phyloP scores from a whole-genome alignment of 768 basidiomycete species.

The Suillus subalutaceus region DNA sequence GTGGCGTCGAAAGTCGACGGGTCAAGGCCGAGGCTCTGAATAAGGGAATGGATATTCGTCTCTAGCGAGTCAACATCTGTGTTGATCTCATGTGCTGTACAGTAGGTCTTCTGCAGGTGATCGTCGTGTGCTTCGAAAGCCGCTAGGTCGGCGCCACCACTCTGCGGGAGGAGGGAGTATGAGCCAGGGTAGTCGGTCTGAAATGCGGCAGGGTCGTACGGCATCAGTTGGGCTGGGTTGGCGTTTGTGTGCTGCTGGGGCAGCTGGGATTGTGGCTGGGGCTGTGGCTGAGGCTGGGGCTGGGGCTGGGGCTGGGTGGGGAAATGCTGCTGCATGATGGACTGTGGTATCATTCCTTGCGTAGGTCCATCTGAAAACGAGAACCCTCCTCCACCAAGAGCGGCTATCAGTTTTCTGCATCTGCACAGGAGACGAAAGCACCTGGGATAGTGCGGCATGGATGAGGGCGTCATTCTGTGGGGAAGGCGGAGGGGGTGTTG shows the following conservation, averaged over 20 bases:
- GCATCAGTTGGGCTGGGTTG: constrained; percentile 20
- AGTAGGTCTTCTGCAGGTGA: constrained; percentile 59
- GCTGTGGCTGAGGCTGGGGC: constrained; percentile 6
- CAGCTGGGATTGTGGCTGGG: constrained; percentile 16
- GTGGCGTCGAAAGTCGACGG: constrained; percentile 33
- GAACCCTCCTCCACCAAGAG: constrained; percentile 30
- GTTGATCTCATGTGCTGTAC: constrained; percentile 63
- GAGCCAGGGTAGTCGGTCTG: constrained; percentile 25
- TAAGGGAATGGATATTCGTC: constrained; percentile 68
- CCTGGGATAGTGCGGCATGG: constrained; percentile 53
- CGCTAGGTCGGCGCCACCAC: constrained; percentile 30
- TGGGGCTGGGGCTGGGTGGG: constrained; percentile 20
- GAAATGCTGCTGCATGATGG: constrained; percentile 27
- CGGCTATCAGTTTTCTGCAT: constrained; percentile 59
- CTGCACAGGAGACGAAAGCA: constrained; percentile 52
- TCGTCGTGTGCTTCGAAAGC: constrained; percentile 41
- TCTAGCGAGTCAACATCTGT: constrained; percentile 74
- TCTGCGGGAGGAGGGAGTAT: constrained; percentile 28
- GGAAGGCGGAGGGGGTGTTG: constrained; percentile 9
- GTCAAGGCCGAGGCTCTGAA: constrained; percentile 72
- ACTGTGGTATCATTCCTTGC: constrained; percentile 20
- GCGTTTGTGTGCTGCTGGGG: not conserved
- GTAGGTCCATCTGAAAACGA: constrained; percentile 8
- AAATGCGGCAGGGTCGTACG: constrained; percentile 25
- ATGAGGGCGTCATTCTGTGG: constrained; percentile 45